Evolutionary conservation across 2,329 filamentous ascomycete genomes (phyloP).

Genomic region (Alternaria sp.): DNA sequence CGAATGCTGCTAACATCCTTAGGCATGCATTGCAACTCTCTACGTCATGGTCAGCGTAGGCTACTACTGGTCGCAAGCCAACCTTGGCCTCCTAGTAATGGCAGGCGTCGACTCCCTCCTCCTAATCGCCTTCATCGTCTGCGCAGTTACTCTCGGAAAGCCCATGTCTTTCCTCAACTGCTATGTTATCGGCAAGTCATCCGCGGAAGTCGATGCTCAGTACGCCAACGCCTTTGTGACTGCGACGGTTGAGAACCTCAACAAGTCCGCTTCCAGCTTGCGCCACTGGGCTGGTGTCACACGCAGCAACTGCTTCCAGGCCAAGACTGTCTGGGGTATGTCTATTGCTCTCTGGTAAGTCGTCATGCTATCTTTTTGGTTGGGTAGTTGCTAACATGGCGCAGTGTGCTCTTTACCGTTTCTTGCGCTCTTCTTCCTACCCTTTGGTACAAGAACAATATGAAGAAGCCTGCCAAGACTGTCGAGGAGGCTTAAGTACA

Average conservation of each 20-base stretch:
- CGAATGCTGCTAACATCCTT: slow-evolving; percentile 20
- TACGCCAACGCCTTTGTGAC: slow-evolving; percentile 64
- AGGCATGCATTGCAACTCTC: slow-evolving; percentile 80
- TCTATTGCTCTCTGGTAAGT: slow-evolving; percentile 76
- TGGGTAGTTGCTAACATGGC: slow-evolving; percentile 18
- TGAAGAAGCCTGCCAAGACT: slow-evolving; percentile 52
- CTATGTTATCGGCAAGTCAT: slow-evolving; percentile 60
- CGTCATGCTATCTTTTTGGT: accelerated
- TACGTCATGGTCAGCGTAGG: slow-evolving; percentile 76
- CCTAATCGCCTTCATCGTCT: slow-evolving; percentile 78
- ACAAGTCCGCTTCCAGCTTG: slow-evolving; percentile 60
- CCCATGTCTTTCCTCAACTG: slow-evolving; percentile 83
- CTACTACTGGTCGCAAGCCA: slow-evolving; percentile 81
- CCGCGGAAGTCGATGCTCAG: slow-evolving; percentile 55
- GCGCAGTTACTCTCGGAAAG: slow-evolving; percentile 79
- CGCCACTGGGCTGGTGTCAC: slow-evolving; percentile 67
- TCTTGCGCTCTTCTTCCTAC: slow-evolving; percentile 58
- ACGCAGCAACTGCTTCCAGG: slow-evolving; percentile 74
- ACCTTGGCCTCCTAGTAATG: slow-evolving; percentile 77
- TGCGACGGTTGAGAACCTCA: slow-evolving; percentile 62
- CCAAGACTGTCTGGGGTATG: slow-evolving; percentile 88
- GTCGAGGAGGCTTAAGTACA: slow-evolving; percentile 42
- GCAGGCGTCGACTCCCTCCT: slow-evolving; percentile 72
- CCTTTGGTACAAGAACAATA: slow-evolving; percentile 59
- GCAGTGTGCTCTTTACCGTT: slow-evolving; percentile 57